A percentile compares a stretch with the other conserved stretches of the same genome.
These are phyloP conservation scores for Aureobasidium sp. DNA, from an alignment of 2,329 filamentous ascomycete species.

Conservation along the genomic window DNA sequence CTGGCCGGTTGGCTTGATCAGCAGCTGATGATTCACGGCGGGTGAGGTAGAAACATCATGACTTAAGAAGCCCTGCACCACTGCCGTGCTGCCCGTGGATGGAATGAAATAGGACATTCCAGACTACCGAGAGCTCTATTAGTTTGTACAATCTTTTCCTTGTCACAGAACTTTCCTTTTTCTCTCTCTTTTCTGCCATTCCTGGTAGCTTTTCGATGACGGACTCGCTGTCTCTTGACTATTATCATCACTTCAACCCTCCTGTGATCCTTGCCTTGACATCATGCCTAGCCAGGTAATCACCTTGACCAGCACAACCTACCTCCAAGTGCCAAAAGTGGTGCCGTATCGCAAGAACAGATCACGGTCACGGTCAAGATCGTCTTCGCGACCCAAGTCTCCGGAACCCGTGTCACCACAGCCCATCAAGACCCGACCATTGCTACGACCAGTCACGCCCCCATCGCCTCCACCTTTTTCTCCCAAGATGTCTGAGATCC, in stretches of 20 bases:
- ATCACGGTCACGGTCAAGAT: conserved; percentile 26
- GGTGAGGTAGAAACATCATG: conserved; percentile 8
- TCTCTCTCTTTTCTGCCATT: neutral
- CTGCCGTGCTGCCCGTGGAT: conserved; percentile 9
- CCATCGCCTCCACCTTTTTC: conserved; percentile 5
- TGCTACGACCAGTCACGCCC: conserved; percentile 10
- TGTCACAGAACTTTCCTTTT: neutral
- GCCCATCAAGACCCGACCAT: conserved; percentile 10
- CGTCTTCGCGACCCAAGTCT: conserved; percentile 10
- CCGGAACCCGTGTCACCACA: conserved; percentile 16
- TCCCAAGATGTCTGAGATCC: neutral
- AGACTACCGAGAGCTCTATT: neutral
- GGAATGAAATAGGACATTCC: conserved; percentile 14
- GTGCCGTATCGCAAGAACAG: conserved; percentile 28
- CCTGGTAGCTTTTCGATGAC: neutral
- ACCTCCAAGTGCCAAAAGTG: conserved; percentile 32
- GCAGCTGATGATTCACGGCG: conserved; percentile 14
- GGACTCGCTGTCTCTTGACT: neutral
- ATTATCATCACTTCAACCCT: neutral
- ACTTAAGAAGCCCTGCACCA: neutral
- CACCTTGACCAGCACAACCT: conserved; percentile 22
- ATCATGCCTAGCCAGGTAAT: conserved; percentile 11
- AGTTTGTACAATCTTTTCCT: neutral
- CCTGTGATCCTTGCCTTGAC: neutral
- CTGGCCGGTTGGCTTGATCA: conserved; percentile 13